Evolutionary conservation across 371 early-diverging fungal genomes (phyloP).

Genomic region (Zancudomyces culisetae): DNA sequence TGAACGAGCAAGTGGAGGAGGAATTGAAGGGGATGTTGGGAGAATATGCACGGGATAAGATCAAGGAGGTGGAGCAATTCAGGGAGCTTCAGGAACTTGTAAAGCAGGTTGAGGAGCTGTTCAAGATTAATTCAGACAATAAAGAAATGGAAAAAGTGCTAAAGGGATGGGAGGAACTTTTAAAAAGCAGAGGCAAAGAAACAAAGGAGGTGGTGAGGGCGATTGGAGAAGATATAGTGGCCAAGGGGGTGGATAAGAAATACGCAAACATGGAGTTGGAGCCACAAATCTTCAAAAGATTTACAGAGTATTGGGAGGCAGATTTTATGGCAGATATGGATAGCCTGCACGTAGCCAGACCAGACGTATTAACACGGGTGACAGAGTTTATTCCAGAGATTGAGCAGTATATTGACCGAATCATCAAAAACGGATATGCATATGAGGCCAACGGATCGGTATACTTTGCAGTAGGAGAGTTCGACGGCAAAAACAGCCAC

Average conservation of each 20-base stretch:
- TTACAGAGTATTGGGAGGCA: constrained; percentile 89
- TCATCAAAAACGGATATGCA: constrained; percentile 88
- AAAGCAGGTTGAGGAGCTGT: constrained; percentile 26
- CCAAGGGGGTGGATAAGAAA: constrained; percentile 33
- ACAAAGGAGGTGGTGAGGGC: constrained; percentile 27
- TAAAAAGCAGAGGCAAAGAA: constrained; percentile 10
- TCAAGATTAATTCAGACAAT: constrained; percentile 28
- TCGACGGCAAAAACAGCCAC: constrained; percentile 65
- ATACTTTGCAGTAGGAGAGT: constrained; percentile 91
- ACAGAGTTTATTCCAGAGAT: constrained; percentile 97
- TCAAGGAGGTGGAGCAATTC: constrained; percentile 30
- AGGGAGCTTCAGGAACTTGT: not conserved
- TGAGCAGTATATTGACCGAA: constrained; percentile 69
- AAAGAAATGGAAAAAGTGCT: constrained; percentile 20
- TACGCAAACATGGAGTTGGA: constrained; percentile 53
- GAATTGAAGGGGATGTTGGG: constrained; percentile 40
- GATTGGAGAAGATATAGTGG: constrained; percentile 32
- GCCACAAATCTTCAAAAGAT: constrained; percentile 68
- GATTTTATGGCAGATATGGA: constrained; percentile 96
- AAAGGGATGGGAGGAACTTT: too few species aligned
- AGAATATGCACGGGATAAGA: constrained; percentile 11
- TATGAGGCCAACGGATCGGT: constrained; percentile 93
- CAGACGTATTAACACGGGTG: constrained; percentile 92
- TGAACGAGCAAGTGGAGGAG: constrained; percentile 24
- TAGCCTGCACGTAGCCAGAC: constrained; percentile 67